These are phyloP conservation scores for Kuraishia molischiana DNA, from an alignment of 805 yeast genomes.

Conservation along the genomic window DNA sequence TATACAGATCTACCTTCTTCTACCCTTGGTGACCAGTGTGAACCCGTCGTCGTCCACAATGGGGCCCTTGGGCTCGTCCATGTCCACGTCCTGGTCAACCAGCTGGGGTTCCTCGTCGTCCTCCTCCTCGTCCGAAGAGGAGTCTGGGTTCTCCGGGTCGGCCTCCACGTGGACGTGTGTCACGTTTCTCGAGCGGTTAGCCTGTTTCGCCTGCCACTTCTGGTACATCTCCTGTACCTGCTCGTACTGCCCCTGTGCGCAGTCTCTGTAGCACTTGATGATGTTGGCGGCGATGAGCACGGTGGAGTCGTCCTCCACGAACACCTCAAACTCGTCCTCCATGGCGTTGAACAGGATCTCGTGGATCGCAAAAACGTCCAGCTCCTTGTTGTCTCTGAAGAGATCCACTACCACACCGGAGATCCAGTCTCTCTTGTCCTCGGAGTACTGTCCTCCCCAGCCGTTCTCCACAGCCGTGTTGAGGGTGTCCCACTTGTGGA, in stretches of 20 bases:
- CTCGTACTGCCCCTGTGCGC: slow-evolving; percentile 39
- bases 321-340: slow-evolving; percentile 90
- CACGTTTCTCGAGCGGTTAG: slow-evolving; percentile 15
- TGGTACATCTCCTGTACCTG: slow-evolving; percentile 50
- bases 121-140: slow-evolving; percentile 34
- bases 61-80: slow-evolving; percentile 39
- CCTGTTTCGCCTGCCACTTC: slow-evolving; percentile 48
- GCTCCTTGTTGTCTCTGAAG: slow-evolving; percentile 49
- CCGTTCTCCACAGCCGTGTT: slow-evolving; percentile 79
- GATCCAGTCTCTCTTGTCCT: slow-evolving; percentile 93
- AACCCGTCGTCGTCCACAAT: slow-evolving; percentile 92
- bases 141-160: slow-evolving; percentile 58
- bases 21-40: slow-evolving; percentile 68
- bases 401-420: slow-evolving; percentile 73
- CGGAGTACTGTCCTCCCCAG: slow-evolving; percentile 95
- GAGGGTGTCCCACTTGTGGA: slow-evolving; percentile 86
- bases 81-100: slow-evolving; percentile 22
- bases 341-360: slow-evolving; percentile 80
- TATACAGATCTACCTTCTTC: slow-evolving; percentile 15
- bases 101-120: slow-evolving; percentile 24
- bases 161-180: slow-evolving; percentile 35
- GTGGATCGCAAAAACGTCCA: slow-evolving; percentile 75
- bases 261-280: slow-evolving; percentile 56
- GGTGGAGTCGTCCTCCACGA: slow-evolving; percentile 85
- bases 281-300: slow-evolving; percentile 60